Evolutionary conservation across 179 eudicot species (phyloP).

Genomic region (Gypsophila paniculata): DNA sequence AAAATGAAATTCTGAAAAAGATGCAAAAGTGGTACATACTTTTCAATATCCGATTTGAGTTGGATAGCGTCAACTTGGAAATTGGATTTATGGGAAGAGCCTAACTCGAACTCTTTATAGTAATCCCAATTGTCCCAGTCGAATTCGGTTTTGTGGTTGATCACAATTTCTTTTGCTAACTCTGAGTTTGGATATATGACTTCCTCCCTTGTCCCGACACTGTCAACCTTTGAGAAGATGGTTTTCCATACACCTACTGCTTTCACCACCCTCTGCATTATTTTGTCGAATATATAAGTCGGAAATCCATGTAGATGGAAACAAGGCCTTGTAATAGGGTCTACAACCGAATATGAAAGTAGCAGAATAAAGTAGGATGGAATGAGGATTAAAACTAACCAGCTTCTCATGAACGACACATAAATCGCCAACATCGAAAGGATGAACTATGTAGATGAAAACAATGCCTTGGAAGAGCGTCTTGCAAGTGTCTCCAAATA

Average conservation of each 20-base stretch:
- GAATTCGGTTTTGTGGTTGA: slow-evolving; percentile 19
- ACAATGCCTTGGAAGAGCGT: slow-evolving; percentile 28
- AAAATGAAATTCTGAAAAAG: background rate
- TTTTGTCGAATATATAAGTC: background rate
- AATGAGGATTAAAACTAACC: slow-evolving; percentile 10
- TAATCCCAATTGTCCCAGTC: slow-evolving; percentile 16
- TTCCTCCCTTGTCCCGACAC: slow-evolving; percentile 18
- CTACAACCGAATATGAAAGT: too few relatives aligned
- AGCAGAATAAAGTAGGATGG: background rate
- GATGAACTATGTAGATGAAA: slow-evolving; percentile 25
- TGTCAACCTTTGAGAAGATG: slow-evolving; percentile 18
- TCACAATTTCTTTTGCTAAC: slow-evolving; percentile 11
- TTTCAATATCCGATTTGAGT: slow-evolving; percentile 5
- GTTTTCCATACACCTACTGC: slow-evolving; percentile 20
- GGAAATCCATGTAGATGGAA: background rate
- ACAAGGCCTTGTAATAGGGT: too few relatives aligned
- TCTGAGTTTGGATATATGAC: slow-evolving; percentile 24
- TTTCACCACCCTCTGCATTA: slow-evolving; percentile 13
- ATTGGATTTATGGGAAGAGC: slow-evolving; percentile 9
- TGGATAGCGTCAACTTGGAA: background rate
- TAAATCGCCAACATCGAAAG: slow-evolving; percentile 28
- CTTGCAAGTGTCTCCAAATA: slow-evolving; percentile 30
- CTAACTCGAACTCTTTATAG: slow-evolving; percentile 14
- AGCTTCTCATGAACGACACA: slow-evolving; percentile 19
- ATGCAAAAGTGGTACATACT: slow-evolving; percentile 2